These are phyloP conservation scores for Leucaena leucocephala DNA, from an alignment of 306 rosid species.

Conservation along the genomic window DNA sequence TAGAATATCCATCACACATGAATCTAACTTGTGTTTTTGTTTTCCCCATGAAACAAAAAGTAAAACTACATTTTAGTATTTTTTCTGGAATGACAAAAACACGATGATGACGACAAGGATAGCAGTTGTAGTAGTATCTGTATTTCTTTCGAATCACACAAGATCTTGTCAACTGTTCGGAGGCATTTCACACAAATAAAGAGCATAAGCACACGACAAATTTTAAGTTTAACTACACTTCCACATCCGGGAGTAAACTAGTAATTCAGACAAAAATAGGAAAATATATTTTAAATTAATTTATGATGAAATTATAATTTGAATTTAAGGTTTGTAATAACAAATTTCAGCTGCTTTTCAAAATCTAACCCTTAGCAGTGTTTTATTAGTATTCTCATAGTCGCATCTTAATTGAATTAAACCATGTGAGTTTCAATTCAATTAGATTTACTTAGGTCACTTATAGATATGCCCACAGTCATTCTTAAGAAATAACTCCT, in stretches of 20 bases:
- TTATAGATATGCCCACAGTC: background rate
- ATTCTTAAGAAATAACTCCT: background rate
- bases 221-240: background rate
- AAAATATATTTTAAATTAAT: background rate
- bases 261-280: background rate
- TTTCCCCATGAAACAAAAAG: background rate
- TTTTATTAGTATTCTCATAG: background rate
- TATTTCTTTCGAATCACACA: background rate
- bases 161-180: background rate
- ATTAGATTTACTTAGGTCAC: background rate
- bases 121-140: background rate
- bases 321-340: background rate
- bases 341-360: background rate
- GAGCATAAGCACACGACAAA: background rate
- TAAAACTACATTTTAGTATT: background rate
- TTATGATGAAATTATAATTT: background rate
- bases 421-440: background rate
- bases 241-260: background rate
- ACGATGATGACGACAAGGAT: background rate
- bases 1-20: constrained; percentile 21
- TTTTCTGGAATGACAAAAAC: background rate
- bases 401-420: background rate
- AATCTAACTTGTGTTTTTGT: background rate
- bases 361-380: background rate
- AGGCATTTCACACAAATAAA: background rate